A percentile compares a stretch with the other conserved stretches of the same genome.
Evolutionary conservation across 2,329 filamentous ascomycete species (phyloP).

Genomic region (Diplodia intermedia): DNA sequence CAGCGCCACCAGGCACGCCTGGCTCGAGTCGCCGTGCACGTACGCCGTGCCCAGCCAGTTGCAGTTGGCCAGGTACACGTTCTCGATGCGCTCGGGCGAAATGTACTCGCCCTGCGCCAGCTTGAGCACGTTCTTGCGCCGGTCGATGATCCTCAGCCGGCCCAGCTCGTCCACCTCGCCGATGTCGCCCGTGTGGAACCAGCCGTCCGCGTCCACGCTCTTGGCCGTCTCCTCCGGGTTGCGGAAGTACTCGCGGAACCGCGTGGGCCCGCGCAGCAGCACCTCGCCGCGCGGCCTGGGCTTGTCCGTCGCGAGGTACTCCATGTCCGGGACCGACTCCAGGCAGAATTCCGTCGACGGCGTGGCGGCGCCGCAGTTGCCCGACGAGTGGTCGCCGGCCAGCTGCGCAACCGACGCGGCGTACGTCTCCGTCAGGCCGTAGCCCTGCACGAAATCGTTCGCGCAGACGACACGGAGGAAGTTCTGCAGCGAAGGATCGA

Average conservation of each 20-base stretch:
- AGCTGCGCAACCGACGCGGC: slow-evolving; percentile 76
- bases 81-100: slow-evolving; percentile 95
- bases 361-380: slow-evolving; percentile 80
- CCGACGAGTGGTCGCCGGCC: slow-evolving; percentile 72
- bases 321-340: slow-evolving; percentile 89
- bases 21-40: slow-evolving; percentile 86
- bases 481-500: slow-evolving; percentile 85
- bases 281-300: slow-evolving; percentile 91
- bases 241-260: slow-evolving; percentile 89
- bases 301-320: slow-evolving; percentile 87
- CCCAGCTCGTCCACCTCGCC: slow-evolving; percentile 83
- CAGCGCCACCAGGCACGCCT: slow-evolving; percentile 82
- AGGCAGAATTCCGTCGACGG: slow-evolving; percentile 77
- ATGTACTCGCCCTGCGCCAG: slow-evolving; percentile 98
- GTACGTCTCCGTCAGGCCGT: slow-evolving; percentile 93
- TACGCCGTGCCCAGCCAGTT: slow-evolving; percentile 80
- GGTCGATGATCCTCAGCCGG: slow-evolving; percentile 91
- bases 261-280: slow-evolving; percentile 76
- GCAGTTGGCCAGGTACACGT: slow-evolving; percentile 84
- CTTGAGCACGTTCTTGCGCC: slow-evolving; percentile 99
- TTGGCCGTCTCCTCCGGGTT: slow-evolving; percentile 87
- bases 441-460: slow-evolving; percentile 83
- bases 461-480: slow-evolving; percentile 86
- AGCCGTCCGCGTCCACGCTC: slow-evolving; percentile 83
- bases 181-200: slow-evolving; percentile 97